phyloP scores from a whole-genome alignment of 352 stramenopile species.

The Globisporangium yorkense region DNA sequence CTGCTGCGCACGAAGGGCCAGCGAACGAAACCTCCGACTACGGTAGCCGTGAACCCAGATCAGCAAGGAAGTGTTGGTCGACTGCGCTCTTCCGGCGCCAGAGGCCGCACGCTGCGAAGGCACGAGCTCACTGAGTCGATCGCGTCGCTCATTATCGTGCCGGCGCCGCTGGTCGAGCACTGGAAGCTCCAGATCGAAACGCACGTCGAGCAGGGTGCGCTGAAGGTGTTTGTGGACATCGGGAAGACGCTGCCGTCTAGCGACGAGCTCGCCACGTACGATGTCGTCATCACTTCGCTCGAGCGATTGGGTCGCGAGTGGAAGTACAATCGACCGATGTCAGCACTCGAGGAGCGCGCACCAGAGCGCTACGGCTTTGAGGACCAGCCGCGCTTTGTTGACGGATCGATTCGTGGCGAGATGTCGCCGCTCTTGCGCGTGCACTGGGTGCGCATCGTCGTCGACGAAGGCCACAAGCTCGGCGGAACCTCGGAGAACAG shows the following conservation, averaged over 20 bases:
- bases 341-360: slow-evolving; percentile 49
- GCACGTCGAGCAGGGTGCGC: slow-evolving; percentile 28
- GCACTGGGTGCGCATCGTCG: slow-evolving; percentile 89
- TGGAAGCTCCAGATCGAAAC: slow-evolving; percentile 72
- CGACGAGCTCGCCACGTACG: slow-evolving; percentile 42
- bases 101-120: slow-evolving; percentile 38
- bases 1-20: slow-evolving; percentile 75
- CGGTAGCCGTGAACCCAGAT: slow-evolving; percentile 13
- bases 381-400: slow-evolving; percentile 36
- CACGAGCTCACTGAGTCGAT: slow-evolving; percentile 40
- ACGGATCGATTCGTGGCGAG: slow-evolving; percentile 45
- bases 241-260: slow-evolving; percentile 29
- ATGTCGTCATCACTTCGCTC: slow-evolving; percentile 77
- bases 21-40: slow-evolving; percentile 2
- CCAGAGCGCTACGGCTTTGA: slow-evolving; percentile 73
- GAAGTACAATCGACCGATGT: slow-evolving; percentile 52
- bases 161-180: slow-evolving; percentile 67
- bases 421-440: slow-evolving; percentile 56
- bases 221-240: slow-evolving; percentile 43
- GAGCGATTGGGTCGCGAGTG: slow-evolving; percentile 53
- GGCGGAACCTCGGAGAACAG: slow-evolving; percentile 55
- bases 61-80: slow-evolving; percentile 9
- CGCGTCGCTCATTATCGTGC: slow-evolving; percentile 65
- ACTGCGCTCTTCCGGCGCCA: slow-evolving; percentile 33
- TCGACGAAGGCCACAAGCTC: slow-evolving; percentile 95